Conservation (phyloP, 768 basidiomycete species). For the Psilocybe cubensis region DNA sequence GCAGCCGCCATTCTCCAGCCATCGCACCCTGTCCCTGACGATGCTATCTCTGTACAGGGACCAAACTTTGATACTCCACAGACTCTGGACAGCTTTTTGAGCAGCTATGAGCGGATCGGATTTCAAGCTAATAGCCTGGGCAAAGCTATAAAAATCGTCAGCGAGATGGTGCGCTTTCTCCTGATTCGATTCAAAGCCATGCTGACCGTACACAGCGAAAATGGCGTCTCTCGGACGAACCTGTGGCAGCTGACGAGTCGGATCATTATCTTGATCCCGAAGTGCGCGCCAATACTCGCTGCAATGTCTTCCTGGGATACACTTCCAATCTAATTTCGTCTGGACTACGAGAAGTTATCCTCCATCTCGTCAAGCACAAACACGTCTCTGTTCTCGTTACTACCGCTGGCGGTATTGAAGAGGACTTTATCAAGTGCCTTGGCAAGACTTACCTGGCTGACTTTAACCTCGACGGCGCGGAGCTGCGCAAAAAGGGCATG, state of each 20-base stretch:
- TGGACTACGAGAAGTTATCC: constrained; percentile 90
- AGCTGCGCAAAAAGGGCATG: constrained; percentile 86
- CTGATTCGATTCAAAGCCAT: neutral
- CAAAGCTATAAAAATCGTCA: constrained; percentile 86
- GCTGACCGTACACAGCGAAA: constrained; percentile 55
- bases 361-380: constrained; percentile 91
- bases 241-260: constrained; percentile 67
- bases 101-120: constrained; percentile 87
- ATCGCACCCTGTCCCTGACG: constrained; percentile 70
- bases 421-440: constrained; percentile 98
- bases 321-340: constrained; percentile 99
- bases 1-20: constrained; percentile 79
- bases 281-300: constrained; percentile 72
- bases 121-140: constrained; percentile 97
- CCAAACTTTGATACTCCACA: constrained; percentile 81
- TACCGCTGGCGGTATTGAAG: constrained; percentile 97
- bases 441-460: constrained; percentile 96
- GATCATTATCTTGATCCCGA: constrained; percentile 63
- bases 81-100: constrained; percentile 70
- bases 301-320: constrained; percentile 93
- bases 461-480: constrained; percentile 90
- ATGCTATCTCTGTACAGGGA: constrained; percentile 76
- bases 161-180: constrained; percentile 76
- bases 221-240: constrained; percentile 91
- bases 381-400: constrained; percentile 92